Evolutionary conservation across 2,329 filamentous ascomycete genomes (phyloP), one percentile per base, ranked within the genome.

Genomic region (Calycina herbarum): DNA sequence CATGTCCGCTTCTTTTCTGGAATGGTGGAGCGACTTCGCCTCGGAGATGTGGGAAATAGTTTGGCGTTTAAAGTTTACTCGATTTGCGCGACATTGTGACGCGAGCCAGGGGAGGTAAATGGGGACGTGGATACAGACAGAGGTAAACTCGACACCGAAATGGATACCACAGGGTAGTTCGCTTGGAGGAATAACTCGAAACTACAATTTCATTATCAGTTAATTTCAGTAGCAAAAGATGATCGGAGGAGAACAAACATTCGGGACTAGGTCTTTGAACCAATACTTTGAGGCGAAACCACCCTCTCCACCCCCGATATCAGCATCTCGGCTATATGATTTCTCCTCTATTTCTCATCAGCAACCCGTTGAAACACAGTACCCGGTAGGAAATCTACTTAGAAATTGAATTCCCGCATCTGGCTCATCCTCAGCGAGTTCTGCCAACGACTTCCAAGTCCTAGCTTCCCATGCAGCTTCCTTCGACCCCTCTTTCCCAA

Each of bases 121-220:
- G 54, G 91, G 87, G 0, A 92, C 92, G 79, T 98, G 97, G 77
- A 97, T 94, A 79, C 94, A 97, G 51, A 97, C 89, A 0, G 91
- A 94, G 7, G 86, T 92, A 20, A 11, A 38, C 20, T 62, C 57
- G 24, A 33, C 33, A 17, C 57, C 57, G 6, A 11, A 27, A n/a
- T 58, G 24, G 15, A 58, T 58, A 27, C 57, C 57, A 17, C n/a
- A 31, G n/a, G 57, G 57, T 31, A 58, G 57, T 35, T 58, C 57
- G 3, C n/a, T n/a, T 31, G 4, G 27, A 3, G 27, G n/a, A n/a
- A 58, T 29, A n/a, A 58, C 31, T 31, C 57, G 57, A 11, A 58
- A 58, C 57, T 58, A 2, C 33, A n/a, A 20, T 33, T 17, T 31
- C 17, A 17, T 58, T 33, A 58, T 13, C 31, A 58, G 8, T 38